Base-by-base conservation (phyloP, 2,329 filamentous ascomycete genomes). In the Xylariaceae sp. region DNA sequence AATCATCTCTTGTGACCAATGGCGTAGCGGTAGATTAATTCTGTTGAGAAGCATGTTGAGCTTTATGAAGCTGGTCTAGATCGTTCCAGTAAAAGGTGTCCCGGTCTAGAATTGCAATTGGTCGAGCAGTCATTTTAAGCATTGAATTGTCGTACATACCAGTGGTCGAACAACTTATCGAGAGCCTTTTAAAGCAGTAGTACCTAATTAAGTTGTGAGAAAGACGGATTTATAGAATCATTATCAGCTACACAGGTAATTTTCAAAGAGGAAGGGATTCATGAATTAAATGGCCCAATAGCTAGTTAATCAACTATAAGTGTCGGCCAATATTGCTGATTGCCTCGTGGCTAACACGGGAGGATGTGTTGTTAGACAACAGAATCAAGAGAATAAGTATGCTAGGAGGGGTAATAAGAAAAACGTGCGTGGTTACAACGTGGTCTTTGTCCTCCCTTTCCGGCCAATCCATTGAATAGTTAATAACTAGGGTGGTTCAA, bases 361-460 rank as follows among this genome's bases (percentile, higher is more conserved):
- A 44, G 54, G 40, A 54, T 47, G 39, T 49, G 41, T 34, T 23
- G 31, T 8, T 34, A 16, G 36, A 41, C 33, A 50, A 53, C 17
- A 48, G 24, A 39, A 43, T n/a, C 33, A 17, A 5, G 21, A n/a
- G n/a, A n/a, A n/a, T 45, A 50, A 58, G 47, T 46, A 56, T 59
- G 56, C 41, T 41, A 51, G 44, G 56, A 59, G 52, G 56, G 56
- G 52, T 58, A 59, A 45, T 14, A 39, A n/a, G n/a, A 51, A 55
- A 59, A 59, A 59, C 56, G 56, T 59, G 56, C 26, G 26, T 46
- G 52, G 52, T 31, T 47, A 46, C 52, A 50, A 59, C 51, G 53
- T 59, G 52, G 41, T 46, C 37, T 34, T 40, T 51, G 56, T 36
- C 43, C 41, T 17, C 53, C 48, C n/a, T n/a, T n/a, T n/a, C n/a